Percentiles rank a stretch among this genome's conserved stretches.
Evolutionary conservation across 2,329 filamentous ascomycete genomes (phyloP).

Genomic region (Fusarium tanahbumbuense): DNA sequence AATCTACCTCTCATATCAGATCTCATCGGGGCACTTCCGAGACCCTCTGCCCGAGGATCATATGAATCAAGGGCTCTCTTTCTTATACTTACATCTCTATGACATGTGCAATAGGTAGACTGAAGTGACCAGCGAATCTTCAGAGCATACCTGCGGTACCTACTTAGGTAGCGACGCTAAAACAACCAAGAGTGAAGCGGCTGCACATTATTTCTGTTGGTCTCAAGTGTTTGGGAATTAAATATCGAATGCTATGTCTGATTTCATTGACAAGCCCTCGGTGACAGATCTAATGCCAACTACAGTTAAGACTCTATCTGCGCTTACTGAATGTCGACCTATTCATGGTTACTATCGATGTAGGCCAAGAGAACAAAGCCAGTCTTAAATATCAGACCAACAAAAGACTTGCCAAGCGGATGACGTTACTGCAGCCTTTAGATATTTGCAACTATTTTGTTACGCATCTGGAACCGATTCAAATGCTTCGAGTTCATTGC

Average conservation of each 20-base stretch:
- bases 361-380: slow-evolving; percentile 22
- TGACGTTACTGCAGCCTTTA: not conserved
- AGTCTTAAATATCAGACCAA: slow-evolving; percentile 15
- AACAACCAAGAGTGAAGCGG: not conserved
- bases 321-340: slow-evolving; percentile 8
- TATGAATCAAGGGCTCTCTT: slow-evolving; percentile 25
- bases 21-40: slow-evolving; percentile 20
- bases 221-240: no score
- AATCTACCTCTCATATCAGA: slow-evolving; percentile 13
- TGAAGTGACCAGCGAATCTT: not conserved
- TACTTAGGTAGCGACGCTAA: not conserved
- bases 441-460: not conserved
- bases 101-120: not conserved
- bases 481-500: not conserved
- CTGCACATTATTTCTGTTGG: not conserved
- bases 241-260: not conserved
- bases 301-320: not conserved
- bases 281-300: not conserved
- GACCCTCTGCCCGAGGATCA: slow-evolving; percentile 39
- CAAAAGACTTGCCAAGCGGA: not conserved
- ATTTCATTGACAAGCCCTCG: not conserved
- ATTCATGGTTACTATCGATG: slow-evolving; percentile 20
- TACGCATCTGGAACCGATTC: not conserved
- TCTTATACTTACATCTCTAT: not conserved
- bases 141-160: not conserved